Percentiles rank a stretch among this genome's conserved stretches.
Conservation (phyloP, 1,139 yeast genomes). For the Lodderomyces orthopsilosis region DNA sequence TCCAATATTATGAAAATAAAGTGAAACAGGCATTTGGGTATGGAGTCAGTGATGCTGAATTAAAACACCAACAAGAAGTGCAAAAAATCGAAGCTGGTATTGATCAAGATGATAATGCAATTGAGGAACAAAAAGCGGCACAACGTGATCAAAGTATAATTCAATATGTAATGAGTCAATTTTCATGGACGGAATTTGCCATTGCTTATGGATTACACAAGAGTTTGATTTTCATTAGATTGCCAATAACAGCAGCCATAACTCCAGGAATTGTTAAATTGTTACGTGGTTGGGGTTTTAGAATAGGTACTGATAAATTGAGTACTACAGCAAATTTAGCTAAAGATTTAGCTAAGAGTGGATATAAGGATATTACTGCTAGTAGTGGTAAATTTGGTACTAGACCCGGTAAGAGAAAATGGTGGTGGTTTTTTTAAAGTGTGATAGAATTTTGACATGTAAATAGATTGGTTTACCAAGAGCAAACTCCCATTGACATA, state of each 20-base stretch:
- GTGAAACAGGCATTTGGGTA: slow-evolving; percentile 60
- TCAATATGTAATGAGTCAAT: slow-evolving; percentile 21
- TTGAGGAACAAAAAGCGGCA: neutral
- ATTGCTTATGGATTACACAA: slow-evolving; percentile 95
- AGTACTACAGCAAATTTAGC: slow-evolving; percentile 32
- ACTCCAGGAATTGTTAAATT: slow-evolving; percentile 75
- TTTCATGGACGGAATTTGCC: slow-evolving; percentile 66
- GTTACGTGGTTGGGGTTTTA: slow-evolving; percentile 77
- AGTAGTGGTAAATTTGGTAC: slow-evolving; percentile 50
- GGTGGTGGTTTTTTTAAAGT: slow-evolving; percentile 59
- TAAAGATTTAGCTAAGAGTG: slow-evolving; percentile 15
- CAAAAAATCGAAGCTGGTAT: slow-evolving; percentile 24
- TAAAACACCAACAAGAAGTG: slow-evolving; percentile 33
- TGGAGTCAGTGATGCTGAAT: slow-evolving; percentile 45
- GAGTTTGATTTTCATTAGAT: slow-evolving; percentile 71
- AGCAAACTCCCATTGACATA: no score
- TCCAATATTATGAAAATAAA: slow-evolving; percentile 62
- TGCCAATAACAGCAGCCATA: slow-evolving; percentile 89
- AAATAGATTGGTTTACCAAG: no score
- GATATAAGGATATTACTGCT: slow-evolving; percentile 35
- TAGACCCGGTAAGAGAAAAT: slow-evolving; percentile 47
- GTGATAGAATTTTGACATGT: no score
- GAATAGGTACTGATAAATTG: slow-evolving; percentile 56
- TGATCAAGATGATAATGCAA: slow-evolving; percentile 14
- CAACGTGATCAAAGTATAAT: slow-evolving; percentile 5